Conservation (phyloP, 2,329 filamentous ascomycete genomes). For the Sporothrix dimorphospora region DNA sequence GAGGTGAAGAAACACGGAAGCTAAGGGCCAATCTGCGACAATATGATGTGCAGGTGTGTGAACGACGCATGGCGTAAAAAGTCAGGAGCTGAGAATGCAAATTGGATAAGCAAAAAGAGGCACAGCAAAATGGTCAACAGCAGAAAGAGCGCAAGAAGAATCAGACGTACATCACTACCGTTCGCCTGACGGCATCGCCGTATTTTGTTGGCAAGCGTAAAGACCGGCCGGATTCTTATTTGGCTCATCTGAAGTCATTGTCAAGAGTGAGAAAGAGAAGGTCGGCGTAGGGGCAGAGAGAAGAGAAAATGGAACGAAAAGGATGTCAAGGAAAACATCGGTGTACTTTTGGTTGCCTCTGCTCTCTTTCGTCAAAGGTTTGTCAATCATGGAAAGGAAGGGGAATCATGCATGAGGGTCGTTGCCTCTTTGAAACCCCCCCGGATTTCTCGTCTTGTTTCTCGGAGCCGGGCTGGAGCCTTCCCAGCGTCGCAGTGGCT, state of each 20-base stretch:
- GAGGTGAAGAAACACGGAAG: background rate
- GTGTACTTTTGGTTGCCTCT: no score
- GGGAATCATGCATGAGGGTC: background rate
- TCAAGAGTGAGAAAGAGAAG: background rate
- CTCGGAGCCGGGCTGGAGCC: constrained; percentile 43
- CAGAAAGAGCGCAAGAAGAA: background rate
- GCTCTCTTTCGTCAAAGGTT: background rate
- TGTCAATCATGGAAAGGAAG: constrained; percentile 10
- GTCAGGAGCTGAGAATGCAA: background rate
- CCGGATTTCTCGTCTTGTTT: constrained; percentile 14
- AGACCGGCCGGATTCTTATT: background rate
- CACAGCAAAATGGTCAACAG: background rate
- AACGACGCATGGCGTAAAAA: background rate
- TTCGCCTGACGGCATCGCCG: background rate
- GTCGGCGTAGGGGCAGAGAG: background rate
- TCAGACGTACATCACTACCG: background rate
- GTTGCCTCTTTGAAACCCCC: constrained; percentile 21
- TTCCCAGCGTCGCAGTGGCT: background rate
- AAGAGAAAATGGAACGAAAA: background rate
- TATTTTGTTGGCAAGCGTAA: background rate
- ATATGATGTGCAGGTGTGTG: background rate
- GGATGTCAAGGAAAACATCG: background rate
- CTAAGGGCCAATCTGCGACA: background rate
- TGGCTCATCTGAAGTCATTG: background rate
- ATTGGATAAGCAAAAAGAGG: background rate